These are phyloP conservation scores for Amanita fuliginea DNA, from an alignment of 768 basidiomycete genomes.

Conservation along the genomic window DNA sequence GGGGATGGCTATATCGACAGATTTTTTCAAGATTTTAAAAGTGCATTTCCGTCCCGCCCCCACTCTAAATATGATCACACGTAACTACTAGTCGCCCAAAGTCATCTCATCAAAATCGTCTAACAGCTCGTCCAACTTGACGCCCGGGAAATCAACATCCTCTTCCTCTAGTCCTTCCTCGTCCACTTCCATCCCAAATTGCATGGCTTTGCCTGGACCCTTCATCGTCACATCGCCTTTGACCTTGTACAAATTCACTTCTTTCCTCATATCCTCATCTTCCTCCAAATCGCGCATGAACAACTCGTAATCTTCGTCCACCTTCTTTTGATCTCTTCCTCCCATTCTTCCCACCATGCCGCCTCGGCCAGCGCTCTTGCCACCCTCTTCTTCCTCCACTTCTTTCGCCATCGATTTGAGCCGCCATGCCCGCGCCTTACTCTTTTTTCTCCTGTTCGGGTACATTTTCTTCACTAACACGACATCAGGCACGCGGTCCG, in stretches of 20 bases:
- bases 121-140: conserved; percentile 75
- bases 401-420: conserved; percentile 90
- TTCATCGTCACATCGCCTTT: conserved; percentile 39
- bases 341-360: conserved; percentile 84
- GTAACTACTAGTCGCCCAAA: conserved; percentile 34
- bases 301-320: conserved; percentile 93
- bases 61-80: no score
- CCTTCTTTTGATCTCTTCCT: conserved; percentile 82
- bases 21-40: no score
- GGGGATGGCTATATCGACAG: no score
- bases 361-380: conserved; percentile 31
- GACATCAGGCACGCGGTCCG: conserved; percentile 74
- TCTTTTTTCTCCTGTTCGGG: conserved; percentile 89
- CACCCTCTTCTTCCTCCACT: conserved; percentile 72
- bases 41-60: no score
- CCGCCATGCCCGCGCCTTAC: conserved; percentile 74
- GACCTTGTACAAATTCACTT: conserved; percentile 81
- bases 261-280: conserved; percentile 80
- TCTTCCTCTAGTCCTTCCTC: conserved; percentile 43
- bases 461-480: conserved; percentile 94
- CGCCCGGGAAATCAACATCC: conserved; percentile 83
- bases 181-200: conserved; percentile 66
- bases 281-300: conserved; percentile 94
- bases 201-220: conserved; percentile 33
- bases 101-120: conserved; percentile 92